phyloP scores from a whole-genome alignment of 768 basidiomycete genomes.

The Arthromyces matolae region DNA sequence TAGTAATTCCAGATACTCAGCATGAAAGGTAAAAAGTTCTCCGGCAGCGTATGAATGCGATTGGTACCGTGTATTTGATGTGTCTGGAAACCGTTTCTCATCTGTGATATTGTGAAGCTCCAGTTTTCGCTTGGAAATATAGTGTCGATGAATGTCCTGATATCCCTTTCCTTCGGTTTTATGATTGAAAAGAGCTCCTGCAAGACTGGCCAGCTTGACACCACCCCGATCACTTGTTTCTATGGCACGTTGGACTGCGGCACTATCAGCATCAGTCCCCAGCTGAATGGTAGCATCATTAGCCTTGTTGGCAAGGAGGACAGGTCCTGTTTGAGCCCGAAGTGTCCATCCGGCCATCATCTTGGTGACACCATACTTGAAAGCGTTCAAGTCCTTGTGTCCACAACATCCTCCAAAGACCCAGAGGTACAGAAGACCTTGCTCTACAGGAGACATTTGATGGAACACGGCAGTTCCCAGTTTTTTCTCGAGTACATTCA shows the following conservation, averaged over 20 bases:
- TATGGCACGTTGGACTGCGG: background rate
- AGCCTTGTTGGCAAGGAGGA: background rate
- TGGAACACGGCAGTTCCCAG: background rate
- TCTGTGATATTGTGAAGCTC: background rate
- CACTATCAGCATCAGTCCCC: background rate
- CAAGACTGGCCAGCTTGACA: background rate
- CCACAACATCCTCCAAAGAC: background rate
- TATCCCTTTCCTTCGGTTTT: background rate
- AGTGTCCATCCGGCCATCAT: background rate
- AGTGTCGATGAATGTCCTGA: too few relatives aligned
- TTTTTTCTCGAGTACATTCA: background rate
- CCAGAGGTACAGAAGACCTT: background rate
- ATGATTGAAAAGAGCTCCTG: background rate
- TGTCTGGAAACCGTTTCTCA: too few relatives aligned
- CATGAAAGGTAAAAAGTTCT: background rate
- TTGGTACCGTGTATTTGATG: background rate
- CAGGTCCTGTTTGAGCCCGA: background rate
- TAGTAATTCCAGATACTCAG: too few relatives aligned
- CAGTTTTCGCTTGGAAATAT: background rate
- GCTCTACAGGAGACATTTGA: background rate
- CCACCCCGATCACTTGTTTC: constrained; percentile 1
- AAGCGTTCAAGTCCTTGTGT: background rate
- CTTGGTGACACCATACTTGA: background rate
- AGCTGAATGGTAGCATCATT: background rate
- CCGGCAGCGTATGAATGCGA: background rate